These are phyloP conservation scores for Epichloe sibirici DNA, from an alignment of 2,329 filamentous ascomycete species.

Conservation along the genomic window DNA sequence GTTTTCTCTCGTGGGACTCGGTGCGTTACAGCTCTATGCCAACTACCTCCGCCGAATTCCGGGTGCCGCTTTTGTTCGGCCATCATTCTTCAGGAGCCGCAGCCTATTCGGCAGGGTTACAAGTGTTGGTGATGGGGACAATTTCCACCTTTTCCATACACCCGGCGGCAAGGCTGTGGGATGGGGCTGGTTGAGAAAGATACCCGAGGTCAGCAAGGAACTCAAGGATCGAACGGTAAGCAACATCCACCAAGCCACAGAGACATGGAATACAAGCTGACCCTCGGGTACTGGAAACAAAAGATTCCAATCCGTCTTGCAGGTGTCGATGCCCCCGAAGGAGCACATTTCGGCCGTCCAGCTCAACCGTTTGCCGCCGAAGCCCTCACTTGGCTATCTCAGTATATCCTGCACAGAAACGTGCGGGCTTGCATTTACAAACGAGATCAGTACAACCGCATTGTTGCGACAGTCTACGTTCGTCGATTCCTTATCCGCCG, in stretches of 20 bases:
- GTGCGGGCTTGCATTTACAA: conserved; percentile 76
- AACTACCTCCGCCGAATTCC: conserved; percentile 78
- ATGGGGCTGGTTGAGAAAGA: conserved; percentile 80
- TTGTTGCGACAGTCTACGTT: conserved; percentile 76
- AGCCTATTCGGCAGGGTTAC: conserved; percentile 79
- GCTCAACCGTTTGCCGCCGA: conserved; percentile 77
- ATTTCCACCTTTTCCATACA: conserved; percentile 88
- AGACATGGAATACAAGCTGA: not conserved
- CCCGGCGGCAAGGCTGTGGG: conserved; percentile 78
- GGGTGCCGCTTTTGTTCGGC: conserved; percentile 60
- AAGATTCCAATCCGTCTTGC: conserved; percentile 83
- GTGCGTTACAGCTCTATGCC: conserved; percentile 45
- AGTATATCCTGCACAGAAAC: conserved; percentile 56
- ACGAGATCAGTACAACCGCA: conserved; percentile 82
- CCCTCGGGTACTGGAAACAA: not conserved
- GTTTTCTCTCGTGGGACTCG: conserved; percentile 25
- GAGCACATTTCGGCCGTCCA: conserved; percentile 80
- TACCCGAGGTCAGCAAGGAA: conserved; percentile 56
- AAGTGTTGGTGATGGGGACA: conserved; percentile 91
- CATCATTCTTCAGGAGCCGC: conserved; percentile 59
- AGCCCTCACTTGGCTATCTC: conserved; percentile 67
- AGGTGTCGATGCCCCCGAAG: conserved; percentile 85
- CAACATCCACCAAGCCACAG: not conserved
- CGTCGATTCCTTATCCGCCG: conserved; percentile 54
- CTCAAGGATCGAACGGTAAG: conserved; percentile 66